phyloP scores from a whole-genome alignment of 192 early-diverging fungal genomes.

The Paraglomus brasilianum region DNA sequence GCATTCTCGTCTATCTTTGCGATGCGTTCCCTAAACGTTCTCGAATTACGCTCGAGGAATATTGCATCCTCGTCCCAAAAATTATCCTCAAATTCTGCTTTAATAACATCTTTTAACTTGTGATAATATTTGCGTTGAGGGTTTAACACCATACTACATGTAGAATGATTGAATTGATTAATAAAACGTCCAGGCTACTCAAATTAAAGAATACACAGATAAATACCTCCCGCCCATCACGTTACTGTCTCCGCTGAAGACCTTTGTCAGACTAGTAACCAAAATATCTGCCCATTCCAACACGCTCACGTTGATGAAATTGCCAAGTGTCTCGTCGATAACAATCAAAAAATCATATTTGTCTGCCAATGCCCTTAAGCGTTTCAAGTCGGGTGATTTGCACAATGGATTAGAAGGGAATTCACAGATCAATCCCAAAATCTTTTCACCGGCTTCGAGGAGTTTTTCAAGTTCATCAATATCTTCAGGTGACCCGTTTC shows the following conservation, averaged over 20 bases:
- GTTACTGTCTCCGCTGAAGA: constrained; percentile 95
- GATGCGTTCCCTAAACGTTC: constrained; percentile 78
- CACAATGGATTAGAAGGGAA: constrained; percentile 94
- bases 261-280: constrained; percentile 90
- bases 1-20: constrained; percentile 76
- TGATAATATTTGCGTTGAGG: constrained; percentile 59
- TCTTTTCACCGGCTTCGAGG: constrained; percentile 60
- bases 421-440: constrained; percentile 87
- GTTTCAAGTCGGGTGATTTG: constrained; percentile 75
- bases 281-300: constrained; percentile 81
- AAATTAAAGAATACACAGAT: background rate
- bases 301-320: constrained; percentile 85
- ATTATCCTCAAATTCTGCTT: constrained; percentile 71
- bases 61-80: constrained; percentile 93
- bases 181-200: background rate
- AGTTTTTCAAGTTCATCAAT: constrained; percentile 70
- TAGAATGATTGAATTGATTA: background rate
- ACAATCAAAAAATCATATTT: constrained; percentile 74
- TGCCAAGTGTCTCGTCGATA: constrained; percentile 95
- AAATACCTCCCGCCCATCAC: constrained; percentile 95
- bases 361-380: constrained; percentile 74
- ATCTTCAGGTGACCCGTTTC: constrained; percentile 75
- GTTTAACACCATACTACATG: constrained; percentile 69
- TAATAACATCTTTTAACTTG: constrained; percentile 55
- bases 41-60: constrained; percentile 93